These are phyloP conservation scores for Leucocoprinus leucothites DNA, from an alignment of 768 basidiomycete species.

Conservation along the genomic window DNA sequence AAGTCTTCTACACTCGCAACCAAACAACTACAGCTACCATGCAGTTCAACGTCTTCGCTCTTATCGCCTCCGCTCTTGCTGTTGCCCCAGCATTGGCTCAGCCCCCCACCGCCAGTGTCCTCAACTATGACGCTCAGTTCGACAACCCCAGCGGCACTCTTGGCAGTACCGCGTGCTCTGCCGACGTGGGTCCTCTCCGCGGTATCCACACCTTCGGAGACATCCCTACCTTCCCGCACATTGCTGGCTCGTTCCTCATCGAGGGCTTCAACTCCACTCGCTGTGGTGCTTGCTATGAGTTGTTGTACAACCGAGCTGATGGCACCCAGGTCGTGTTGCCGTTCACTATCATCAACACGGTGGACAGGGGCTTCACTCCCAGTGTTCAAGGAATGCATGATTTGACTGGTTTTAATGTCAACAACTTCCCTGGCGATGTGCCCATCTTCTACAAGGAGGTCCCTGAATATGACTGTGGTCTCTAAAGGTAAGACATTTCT, in stretches of 20 bases:
- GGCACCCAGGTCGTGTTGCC: conserved; percentile 1
- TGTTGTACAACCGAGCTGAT: conserved; percentile 3
- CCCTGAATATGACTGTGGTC: conserved; percentile 3
- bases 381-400: conserved; percentile 3
- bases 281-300: not conserved
- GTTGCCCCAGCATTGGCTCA: not conserved
- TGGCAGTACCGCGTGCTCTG: conserved; percentile 7
- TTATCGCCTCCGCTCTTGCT: conserved; percentile 3
- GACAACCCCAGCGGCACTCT: conserved; percentile 5
- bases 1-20: not conserved
- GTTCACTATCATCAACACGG: conserved; percentile 12
- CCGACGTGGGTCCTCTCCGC: conserved; percentile 1
- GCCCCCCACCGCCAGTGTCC: not conserved
- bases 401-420: not conserved
- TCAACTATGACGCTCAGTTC: conserved; percentile 11
- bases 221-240: conserved; percentile 11
- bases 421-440: conserved; percentile 3
- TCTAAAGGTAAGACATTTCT: conserved; percentile 1
- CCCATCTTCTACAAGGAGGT: conserved; percentile 5
- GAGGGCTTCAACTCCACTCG: not conserved
- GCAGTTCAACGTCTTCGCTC: conserved; percentile 8
- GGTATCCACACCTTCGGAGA: conserved; percentile 11
- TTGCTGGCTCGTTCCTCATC: conserved; percentile 3
- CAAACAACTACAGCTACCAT: not conserved
- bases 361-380: not conserved